Base-by-base conservation (phyloP, 116 monocot genomes). In the Zostera marina region DNA sequence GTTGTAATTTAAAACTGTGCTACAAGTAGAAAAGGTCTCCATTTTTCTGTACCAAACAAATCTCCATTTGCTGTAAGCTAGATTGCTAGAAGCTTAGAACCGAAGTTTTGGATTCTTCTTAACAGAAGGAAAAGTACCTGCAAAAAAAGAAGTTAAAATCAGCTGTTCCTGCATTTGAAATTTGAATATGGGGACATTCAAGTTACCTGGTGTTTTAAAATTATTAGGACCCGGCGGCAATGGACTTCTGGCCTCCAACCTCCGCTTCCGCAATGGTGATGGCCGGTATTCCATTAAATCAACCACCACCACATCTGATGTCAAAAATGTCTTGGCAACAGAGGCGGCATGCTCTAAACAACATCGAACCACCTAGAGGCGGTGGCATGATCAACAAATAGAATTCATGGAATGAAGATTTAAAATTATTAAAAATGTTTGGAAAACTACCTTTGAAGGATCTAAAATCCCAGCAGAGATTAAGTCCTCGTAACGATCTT, bases 401-500 rank as follows among this genome's bases (percentile, higher is more conserved):
- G 20, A 7, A 17, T 15, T 14, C 5, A 48, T 6, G 48, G 5
- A 17, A 48, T 1, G 4, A 48, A 48, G 17, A 48, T 5, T 17
- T 5, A 15, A 9, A 5, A 38, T 11, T 55, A 23, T 25, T 12
- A 1, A 55, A 25, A 2, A 20, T 20, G 17, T 47, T 49, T 17
- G 8, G 14, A 42, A 54, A 54, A 38, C 11, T 73, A 83, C 92
- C 81, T 92, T 92, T 32, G 87, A 55, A 44, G 92, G 83, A 52
- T 92, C 92, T 65, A 92, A 59, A 63, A 92, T 92, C 68, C 92
- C 83, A 63, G 76, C 75, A 72, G 76, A 73, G 58, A 87, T 83
- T 70, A 92, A 66, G 54, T 92, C 87, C 53, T 92, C 92, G 44
- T 76, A 92, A 63, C 76, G 54, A 48, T 83, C 73, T 47, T 69